Base-by-base conservation (phyloP, 192 early-diverging fungal species). In the Chytriomyces hyalinus region DNA sequence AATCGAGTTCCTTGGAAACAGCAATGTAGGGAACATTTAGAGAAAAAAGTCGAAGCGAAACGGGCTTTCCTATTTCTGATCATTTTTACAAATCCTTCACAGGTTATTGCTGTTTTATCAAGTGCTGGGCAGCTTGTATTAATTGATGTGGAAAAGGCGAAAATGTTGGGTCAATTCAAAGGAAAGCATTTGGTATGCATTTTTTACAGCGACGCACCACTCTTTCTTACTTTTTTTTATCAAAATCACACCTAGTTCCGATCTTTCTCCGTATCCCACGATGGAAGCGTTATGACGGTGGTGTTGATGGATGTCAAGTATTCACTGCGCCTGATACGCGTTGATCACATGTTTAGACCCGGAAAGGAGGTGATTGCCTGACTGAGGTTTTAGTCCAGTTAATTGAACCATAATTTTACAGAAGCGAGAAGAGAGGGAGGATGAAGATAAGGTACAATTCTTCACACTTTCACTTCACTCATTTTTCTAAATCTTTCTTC, bases 101-200 rank as follows among this genome's bases (percentile, higher is more conserved):
- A 84, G 84, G 72, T 84, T 15, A 68, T 80, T 5, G 83, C 78
- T 3, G 59, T 87, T 20, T 61, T 88, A 2, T 86, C 87, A 17
- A 78, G 80, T 61, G 57, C 24, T n/a, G 87, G 87, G 10, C 77
- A 81, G 22, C 44, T 88, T 11, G 62, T 88, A 5, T 82, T 88
- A 46, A 46, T 88, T n/a, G 80, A 88, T 49, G 78, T 73, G 17
- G 62, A 77, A 8, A 67, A 81, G 36, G 87, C 81, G 1, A 80
- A 78, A 51, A 78, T 84, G 44, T 62, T 86, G 20, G 81, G 83
- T 15, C 80, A 82, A 61, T 50, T 86, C 15, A 67, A 77, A 53
- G 83, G 77, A 9, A 65, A 70, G 47, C 80, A 80, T 69, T 36
- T 65, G 61, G 76, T 80, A 26, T 46, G 61, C 36, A 36, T 51